Conservation (phyloP, 345 rosid genomes). For the Jatropha curcas region DNA sequence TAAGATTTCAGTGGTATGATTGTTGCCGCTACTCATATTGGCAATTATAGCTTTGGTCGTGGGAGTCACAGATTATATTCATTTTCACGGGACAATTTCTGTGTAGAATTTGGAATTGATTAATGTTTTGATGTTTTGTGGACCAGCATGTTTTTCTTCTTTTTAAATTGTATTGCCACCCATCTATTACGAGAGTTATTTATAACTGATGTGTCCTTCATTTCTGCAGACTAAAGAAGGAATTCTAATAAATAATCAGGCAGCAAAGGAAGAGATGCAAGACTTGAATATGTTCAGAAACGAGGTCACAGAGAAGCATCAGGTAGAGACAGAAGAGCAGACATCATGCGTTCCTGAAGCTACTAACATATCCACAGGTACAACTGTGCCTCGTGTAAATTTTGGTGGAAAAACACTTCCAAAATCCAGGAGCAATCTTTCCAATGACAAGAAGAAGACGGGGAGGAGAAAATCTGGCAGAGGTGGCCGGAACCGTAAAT, state of each 20-base stretch:
- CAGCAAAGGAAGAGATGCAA: conserved; percentile 43
- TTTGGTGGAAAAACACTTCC: conserved; percentile 31
- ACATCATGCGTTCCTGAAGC: conserved; percentile 5
- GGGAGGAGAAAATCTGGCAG: conserved; percentile 49
- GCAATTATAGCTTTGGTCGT: no score
- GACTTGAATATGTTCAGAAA: conserved; percentile 30
- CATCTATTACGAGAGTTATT: neutral
- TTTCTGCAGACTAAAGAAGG: conserved; percentile 33
- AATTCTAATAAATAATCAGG: conserved; percentile 39
- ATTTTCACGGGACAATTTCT: no score
- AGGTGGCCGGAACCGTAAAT: conserved; percentile 41
- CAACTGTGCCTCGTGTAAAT: conserved; percentile 22
- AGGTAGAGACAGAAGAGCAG: conserved; percentile 25
- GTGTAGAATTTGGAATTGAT: no score
- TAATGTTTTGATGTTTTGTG: no score
- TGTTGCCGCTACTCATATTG: no score
- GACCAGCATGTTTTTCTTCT: no score
- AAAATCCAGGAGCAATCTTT: conserved; percentile 43
- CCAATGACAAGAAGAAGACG: conserved; percentile 50
- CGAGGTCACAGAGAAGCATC: conserved; percentile 32
- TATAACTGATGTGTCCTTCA: neutral
- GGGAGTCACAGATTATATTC: no score
- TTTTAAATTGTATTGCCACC: neutral
- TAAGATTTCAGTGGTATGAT: no score
- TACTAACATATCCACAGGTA: neutral